phyloP scores from a whole-genome alignment of 345 rosid species.

The Salix exigua region DNA sequence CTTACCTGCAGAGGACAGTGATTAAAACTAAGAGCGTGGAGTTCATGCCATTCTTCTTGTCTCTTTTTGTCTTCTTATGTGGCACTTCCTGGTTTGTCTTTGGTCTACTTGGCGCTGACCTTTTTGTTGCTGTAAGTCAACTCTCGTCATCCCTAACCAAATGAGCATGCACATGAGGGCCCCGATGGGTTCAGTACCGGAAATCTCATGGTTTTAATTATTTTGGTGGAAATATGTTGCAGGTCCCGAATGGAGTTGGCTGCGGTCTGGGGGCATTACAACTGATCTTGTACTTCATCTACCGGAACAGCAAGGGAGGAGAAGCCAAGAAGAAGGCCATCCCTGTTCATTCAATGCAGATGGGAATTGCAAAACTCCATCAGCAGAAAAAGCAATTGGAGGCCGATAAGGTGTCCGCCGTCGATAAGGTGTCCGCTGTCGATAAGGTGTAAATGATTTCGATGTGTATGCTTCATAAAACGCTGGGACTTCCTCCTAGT shows the following conservation, averaged over 20 bases:
- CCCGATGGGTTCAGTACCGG: not conserved
- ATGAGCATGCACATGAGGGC: not conserved
- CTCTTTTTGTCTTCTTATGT: constrained; percentile 82
- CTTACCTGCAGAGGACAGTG: constrained; percentile 64
- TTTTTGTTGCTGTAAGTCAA: constrained; percentile 70
- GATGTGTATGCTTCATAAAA: not conserved
- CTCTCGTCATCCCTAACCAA: not conserved
- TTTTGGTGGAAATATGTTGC: not conserved
- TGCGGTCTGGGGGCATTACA: constrained; percentile 70
- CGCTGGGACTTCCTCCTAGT: not conserved
- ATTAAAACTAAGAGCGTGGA: constrained; percentile 89
- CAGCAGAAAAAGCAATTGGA: constrained; percentile 27
- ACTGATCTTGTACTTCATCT: constrained; percentile 72
- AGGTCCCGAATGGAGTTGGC: constrained; percentile 97
- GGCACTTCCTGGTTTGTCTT: constrained; percentile 95
- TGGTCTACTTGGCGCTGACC: constrained; percentile 83
- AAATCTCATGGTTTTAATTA: not conserved
- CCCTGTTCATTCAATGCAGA: constrained; percentile 27
- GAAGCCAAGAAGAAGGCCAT: constrained; percentile 21
- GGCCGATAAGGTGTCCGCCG: constrained; percentile 12
- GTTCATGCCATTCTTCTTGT: constrained; percentile 93
- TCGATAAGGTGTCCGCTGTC: constrained; percentile 12
- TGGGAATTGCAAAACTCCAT: constrained; percentile 24
- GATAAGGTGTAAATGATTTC: constrained; percentile 8
- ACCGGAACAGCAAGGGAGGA: constrained; percentile 51